Evolutionary conservation across 2,329 filamentous ascomycete genomes (phyloP), one percentile per base, ranked within the genome.

Genomic region (Colletotrichum karsti): DNA sequence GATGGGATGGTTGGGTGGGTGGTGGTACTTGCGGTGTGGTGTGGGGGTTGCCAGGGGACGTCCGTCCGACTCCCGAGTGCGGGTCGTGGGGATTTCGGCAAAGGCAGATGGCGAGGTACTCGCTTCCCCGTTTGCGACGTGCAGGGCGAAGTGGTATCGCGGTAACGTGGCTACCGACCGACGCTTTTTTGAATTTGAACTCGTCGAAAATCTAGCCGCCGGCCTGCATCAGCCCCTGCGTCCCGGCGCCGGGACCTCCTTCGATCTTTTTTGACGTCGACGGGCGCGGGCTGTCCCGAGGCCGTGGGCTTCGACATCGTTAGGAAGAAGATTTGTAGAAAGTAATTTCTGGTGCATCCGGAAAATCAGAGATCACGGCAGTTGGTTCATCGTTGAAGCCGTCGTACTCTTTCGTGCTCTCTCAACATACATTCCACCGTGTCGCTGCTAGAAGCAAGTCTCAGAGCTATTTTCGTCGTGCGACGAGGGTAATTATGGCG

Each of bases 41-140:
- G 56, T 50, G 63, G 57, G 57, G 63, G 56, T 55, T 67, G 64
- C 63, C 37, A 55, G 51, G 63, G 58, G 22, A 50, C 28, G 26
- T 42, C 50, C 28, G 30, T 26, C 46, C 26, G 28, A 15, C 13
- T 50, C 24, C 46, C 26, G 46, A 50, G 28, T 20, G 33, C 30
- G 54, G 33, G 42, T n/a, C n/a, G n/a, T 20, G 46, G 35, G 37
- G 26, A 28, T 13, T 12, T 33, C 24, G 35, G 46, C 10, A 42
- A 24, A 13, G 58, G 33, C 50, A 56, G n/a, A 50, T 53, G 55
- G 30, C 57, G 41, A 44, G 57, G 44, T 42, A 60, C 57, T 33
- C 51, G 6, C 22, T 30, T 15, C 22, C 5, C 13, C 51, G 18
- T 30, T n/a, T 7, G 6, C 4, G 18, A 22, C 18, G 13, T 24